A percentile compares a stretch with the other conserved stretches of the same genome.
Conservation (phyloP, 1,284 basidiomycete species). For the Neolentinus lepideus region DNA sequence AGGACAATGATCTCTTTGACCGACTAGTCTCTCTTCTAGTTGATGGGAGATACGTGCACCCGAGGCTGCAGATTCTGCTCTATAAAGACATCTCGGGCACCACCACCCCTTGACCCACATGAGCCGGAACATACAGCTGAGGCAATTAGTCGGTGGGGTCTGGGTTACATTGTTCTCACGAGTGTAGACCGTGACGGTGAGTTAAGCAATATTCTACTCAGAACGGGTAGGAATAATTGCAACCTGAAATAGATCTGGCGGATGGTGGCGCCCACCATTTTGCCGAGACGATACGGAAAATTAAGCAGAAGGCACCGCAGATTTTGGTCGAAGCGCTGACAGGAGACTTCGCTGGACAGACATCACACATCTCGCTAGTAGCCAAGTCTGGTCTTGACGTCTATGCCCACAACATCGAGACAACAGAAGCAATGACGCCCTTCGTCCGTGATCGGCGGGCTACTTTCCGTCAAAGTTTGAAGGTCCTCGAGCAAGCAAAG, state of each 20-base stretch:
- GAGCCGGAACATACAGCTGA: constrained; percentile 99
- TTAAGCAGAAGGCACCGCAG: constrained; percentile 93
- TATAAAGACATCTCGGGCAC: constrained; percentile 88
- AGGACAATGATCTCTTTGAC: background rate
- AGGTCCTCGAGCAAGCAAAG: constrained; percentile 80
- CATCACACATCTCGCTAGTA: constrained; percentile 73
- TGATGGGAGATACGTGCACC: constrained; percentile 99
- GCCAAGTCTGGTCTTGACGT: constrained; percentile 94
- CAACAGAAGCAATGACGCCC: constrained; percentile 89
- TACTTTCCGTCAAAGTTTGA: constrained; percentile 85
- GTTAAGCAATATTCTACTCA: constrained; percentile 13
- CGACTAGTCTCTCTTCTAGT: constrained; percentile 32
- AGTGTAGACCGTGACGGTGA: constrained; percentile 94
- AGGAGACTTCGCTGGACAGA: constrained; percentile 85
- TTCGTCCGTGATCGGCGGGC: constrained; percentile 94
- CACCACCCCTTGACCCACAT: constrained; percentile 90
- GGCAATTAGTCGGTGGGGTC: constrained; percentile 95
- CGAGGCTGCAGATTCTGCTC: constrained; percentile 97
- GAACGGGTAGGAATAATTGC: background rate
- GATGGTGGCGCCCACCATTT: constrained; percentile 95
- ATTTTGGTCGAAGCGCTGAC: constrained; percentile 97
- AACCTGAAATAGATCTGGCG: constrained; percentile 57
- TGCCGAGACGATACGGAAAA: constrained; percentile 89
- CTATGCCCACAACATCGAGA: constrained; percentile 98
- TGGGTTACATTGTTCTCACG: constrained; percentile 97